A percentile compares a stretch with the other conserved stretches of the same genome.
Conservation (phyloP, 257 asterid species). For the Solanum dulcamara region DNA sequence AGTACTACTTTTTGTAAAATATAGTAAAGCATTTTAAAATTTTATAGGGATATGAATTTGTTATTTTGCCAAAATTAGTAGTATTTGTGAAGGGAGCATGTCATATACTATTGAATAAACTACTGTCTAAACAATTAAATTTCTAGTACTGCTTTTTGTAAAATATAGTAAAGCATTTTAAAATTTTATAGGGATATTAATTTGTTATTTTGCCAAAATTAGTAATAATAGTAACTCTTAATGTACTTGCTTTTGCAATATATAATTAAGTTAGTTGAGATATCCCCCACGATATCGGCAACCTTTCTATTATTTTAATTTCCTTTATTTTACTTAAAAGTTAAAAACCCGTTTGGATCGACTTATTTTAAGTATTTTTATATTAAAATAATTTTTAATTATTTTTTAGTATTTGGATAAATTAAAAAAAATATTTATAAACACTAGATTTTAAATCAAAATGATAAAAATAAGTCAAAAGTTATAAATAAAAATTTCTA, state of each 20-base stretch:
- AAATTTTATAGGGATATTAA: not conserved
- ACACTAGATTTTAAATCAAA: too few relatives aligned
- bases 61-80: not conserved
- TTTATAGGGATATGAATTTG: not conserved
- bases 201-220: not conserved
- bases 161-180: not conserved
- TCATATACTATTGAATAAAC: not conserved
- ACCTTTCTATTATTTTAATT: too few relatives aligned
- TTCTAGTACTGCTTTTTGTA: not conserved
- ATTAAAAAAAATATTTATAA: too few relatives aligned
- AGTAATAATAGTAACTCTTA: not conserved
- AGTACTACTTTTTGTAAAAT: not conserved
- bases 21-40: not conserved
- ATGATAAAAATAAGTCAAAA: too few relatives aligned
- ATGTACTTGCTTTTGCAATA: not conserved
- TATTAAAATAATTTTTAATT: too few relatives aligned
- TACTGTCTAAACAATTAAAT: not conserved
- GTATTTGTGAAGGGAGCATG: not conserved
- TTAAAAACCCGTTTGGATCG: too few relatives aligned
- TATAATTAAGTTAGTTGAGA: not conserved
- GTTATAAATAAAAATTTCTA: too few relatives aligned
- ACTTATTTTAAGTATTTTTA: too few relatives aligned
- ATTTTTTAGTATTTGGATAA: too few relatives aligned
- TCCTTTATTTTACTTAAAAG: too few relatives aligned
- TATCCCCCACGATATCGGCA: not conserved